Evolutionary conservation across 805 yeast genomes (phyloP), one percentile per base, ranked within the genome.

Genomic region (Candida anglica): DNA sequence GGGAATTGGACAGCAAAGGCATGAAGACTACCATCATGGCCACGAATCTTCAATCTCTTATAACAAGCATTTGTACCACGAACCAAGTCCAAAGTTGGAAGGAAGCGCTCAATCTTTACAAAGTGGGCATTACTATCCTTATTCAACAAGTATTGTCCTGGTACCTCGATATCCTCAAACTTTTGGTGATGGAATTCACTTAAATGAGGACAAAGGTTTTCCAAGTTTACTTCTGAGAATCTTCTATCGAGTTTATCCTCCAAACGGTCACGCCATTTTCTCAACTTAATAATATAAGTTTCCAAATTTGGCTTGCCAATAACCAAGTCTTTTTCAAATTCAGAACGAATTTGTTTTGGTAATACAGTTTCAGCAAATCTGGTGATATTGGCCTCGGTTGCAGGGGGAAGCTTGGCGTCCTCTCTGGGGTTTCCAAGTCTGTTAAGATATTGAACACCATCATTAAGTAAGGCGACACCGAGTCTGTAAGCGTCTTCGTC

Each of bases 151-250:
- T 93, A 93, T 54, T 93, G 99, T 2, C 99, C 98, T 0, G 98
- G 98, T 38, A 93, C 80, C 56, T 93, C 98, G 38, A 93, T 86
- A 32, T 93, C 98, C 56, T 93, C 99, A 53, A 93, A 93, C 60
- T 88, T 91, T 57, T 93, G 98, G 56, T 93, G 96, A 60, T 93
- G 98, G 77, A 94, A 93, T 54, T 89, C 96, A 54, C 95, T 83
- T 57, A 93, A 69, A 48, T 91, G 98, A 11, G 98, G 96, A 50
- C 97, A 88, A 42, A 93, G 70, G 37, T 88, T 79, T 60, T 93
- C 98, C 42, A 93, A 61, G 46, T 88, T 84, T 32, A 88, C 84
- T 46, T 77, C 76, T 19, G 80, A 75, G 37, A 87, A 81, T 38
- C 94, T 74, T 43, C 95, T 73, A 55, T 93, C 98, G 40, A 93